A percentile compares a stretch with the other conserved stretches of the same genome.
Evolutionary conservation across 2,329 filamentous ascomycete genomes (phyloP).

Genomic region (Bipolaris bicolor): DNA sequence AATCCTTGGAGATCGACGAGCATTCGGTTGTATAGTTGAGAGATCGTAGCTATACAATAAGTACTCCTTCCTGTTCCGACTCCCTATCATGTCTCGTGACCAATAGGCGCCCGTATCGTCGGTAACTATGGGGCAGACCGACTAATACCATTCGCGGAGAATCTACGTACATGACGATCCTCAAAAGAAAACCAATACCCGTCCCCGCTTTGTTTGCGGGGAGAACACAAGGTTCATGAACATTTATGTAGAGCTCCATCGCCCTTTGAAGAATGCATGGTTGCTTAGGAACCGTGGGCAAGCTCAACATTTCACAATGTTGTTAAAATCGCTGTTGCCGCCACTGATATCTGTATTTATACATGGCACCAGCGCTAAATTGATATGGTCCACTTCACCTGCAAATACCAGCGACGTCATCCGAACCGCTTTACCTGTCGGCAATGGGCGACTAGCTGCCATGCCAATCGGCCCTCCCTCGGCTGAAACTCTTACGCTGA

Average conservation of each 20-base stretch:
- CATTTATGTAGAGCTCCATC: not conserved
- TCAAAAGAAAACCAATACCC: not conserved
- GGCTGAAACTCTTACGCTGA: conserved; percentile 53
- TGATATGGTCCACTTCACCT: conserved; percentile 27
- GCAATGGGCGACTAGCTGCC: conserved; percentile 57
- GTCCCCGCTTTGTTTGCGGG: not conserved
- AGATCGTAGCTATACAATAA: not conserved
- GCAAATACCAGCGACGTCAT: conserved; percentile 32
- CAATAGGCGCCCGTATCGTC: not conserved
- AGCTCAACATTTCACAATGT: not conserved
- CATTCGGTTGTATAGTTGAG: not conserved
- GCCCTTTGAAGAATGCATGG: not conserved
- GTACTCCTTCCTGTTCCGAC: not conserved
- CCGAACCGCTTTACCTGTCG: conserved; percentile 52
- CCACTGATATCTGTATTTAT: not conserved
- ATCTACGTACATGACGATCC: conserved; percentile 12
- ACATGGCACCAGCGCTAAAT: conserved; percentile 19
- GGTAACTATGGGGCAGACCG: not conserved
- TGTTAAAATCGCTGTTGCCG: not conserved
- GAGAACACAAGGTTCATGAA: not conserved
- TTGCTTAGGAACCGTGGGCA: not conserved
- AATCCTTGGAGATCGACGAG: not conserved
- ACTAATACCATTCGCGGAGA: conserved; percentile 8
- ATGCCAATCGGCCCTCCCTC: conserved; percentile 55
- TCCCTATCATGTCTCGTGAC: not conserved